Base-by-base conservation (phyloP, 257 asterid genomes). In the Solanum bulbocastanum region DNA sequence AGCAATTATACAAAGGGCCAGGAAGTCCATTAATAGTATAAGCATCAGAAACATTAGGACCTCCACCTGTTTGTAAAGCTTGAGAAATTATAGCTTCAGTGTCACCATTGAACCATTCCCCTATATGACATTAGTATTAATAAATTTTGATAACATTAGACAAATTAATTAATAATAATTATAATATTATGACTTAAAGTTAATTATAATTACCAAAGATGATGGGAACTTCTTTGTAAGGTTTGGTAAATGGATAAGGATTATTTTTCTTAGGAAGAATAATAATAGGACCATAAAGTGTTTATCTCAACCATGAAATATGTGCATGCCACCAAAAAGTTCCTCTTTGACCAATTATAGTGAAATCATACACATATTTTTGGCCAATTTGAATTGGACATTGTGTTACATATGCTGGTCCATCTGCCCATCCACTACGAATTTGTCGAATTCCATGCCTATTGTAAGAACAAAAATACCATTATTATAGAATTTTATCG, bases 11-110 rank as follows among this genome's bases (percentile, higher is more conserved):
- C 10, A 68, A 30, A 27, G 37, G 74, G 20, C 37, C 74, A 68
- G 36, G 37, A 68, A 68, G 74, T n/a, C 37, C 37, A 68, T 68
- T 68, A 0, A 68, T 68, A 68, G 74, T 68, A 27, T 68, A 68
- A 49, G 95, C 94, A 72, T 94, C 92, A 32, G 97, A 93, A 52
- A 93, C 94, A 39, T 94, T 94, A 3, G 94, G 94, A 22, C 97
- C 94, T n/a, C 94, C 95, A 10, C 97, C 95, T 1, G 93, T 89
- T 86, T 86, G 91, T 36, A 91, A 83, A 33, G 97, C 94, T 89
- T 93, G 94, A 40, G 60, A 90, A 65, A 93, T 93, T 84, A 94
- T 92, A 14, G 95, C 92, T 87, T 94, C 95, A 20, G 94, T 69
- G 39, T 94, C 95, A 8, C 78, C 87, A 30, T 90, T 93, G 88